These are phyloP conservation scores for Ceratocystiopsis brevicomis DNA, from an alignment of 2,329 filamentous ascomycete species.

Conservation along the genomic window DNA sequence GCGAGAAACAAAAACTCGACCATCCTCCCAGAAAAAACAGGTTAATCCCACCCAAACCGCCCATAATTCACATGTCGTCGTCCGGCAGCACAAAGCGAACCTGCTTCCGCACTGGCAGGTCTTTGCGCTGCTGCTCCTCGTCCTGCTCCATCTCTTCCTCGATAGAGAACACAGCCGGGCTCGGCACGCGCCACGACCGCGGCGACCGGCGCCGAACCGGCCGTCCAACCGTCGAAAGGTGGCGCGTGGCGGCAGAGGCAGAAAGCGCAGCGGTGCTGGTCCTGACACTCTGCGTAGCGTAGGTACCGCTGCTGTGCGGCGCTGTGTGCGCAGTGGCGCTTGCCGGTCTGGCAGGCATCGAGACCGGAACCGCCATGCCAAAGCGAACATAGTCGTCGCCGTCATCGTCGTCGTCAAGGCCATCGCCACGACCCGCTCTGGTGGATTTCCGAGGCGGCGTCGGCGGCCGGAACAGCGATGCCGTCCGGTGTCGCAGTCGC, in stretches of 20 bases:
- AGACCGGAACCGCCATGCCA: constrained; percentile 8
- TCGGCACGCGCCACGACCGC: constrained; percentile 36
- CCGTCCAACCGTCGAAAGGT: neutral
- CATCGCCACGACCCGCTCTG: constrained; percentile 17
- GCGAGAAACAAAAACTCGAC: neutral
- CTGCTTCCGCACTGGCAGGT: constrained; percentile 27
- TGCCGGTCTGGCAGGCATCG: no score
- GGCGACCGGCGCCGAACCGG: constrained; percentile 18
- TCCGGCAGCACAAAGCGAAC: constrained; percentile 8
- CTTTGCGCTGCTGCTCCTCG: constrained; percentile 24
- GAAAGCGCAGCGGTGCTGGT: neutral
- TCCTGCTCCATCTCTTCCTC: constrained; percentile 30
- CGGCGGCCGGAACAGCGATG: constrained; percentile 13
- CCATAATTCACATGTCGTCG: neutral
- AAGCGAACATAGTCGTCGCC: constrained; percentile 32
- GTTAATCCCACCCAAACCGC: neutral
- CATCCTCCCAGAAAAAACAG: neutral
- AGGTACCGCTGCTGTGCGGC: no score
- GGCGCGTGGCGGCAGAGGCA: neutral
- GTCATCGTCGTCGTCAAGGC: constrained; percentile 18
- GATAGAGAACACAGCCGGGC: constrained; percentile 40
- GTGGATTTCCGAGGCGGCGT: constrained; percentile 18
- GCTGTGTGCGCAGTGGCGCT: no score
- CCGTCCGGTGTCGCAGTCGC: no score
- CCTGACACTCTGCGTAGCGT: no score